A percentile compares a stretch with the other conserved stretches of the same genome.
Conservation (phyloP, 176 grass and related monocot species). For the Ensete glaucum region DNA sequence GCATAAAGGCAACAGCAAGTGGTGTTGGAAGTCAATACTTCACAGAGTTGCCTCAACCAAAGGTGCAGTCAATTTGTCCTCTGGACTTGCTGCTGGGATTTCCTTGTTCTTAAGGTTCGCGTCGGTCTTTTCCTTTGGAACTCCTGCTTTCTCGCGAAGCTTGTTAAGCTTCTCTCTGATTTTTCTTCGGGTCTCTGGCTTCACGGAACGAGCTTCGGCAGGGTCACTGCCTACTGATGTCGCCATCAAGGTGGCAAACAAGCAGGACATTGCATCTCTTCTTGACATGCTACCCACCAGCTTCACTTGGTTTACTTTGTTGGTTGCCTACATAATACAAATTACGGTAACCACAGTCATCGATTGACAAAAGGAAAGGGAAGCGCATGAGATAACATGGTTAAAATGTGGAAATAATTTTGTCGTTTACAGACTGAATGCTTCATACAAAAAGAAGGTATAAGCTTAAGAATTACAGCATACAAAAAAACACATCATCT, state of each 20-base stretch:
- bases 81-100: not conserved
- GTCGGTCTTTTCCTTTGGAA: constrained; percentile 6
- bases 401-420: not conserved
- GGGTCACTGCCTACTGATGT: constrained; percentile 19
- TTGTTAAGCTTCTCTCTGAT: constrained; percentile 60
- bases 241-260: constrained; percentile 30
- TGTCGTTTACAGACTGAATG: no score
- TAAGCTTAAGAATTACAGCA: not conserved
- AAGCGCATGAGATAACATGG: not conserved
- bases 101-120: constrained; percentile 20
- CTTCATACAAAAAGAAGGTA: no score
- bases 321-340: not conserved
- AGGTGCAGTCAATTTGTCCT: constrained; percentile 2
- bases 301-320: constrained; percentile 7
- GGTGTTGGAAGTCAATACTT: not conserved
- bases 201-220: constrained; percentile 33
- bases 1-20: not conserved
- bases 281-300: constrained; percentile 26
- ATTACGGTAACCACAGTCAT: no score
- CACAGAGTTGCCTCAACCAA: not conserved
- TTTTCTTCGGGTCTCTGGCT: constrained; percentile 58
- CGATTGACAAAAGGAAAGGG: not conserved
- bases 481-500: not conserved
- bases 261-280: constrained; percentile 48
- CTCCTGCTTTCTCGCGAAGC: constrained; percentile 43